Evolutionary conservation across 1,284 basidiomycete species (phyloP).

Genomic region (Irpex sp.): DNA sequence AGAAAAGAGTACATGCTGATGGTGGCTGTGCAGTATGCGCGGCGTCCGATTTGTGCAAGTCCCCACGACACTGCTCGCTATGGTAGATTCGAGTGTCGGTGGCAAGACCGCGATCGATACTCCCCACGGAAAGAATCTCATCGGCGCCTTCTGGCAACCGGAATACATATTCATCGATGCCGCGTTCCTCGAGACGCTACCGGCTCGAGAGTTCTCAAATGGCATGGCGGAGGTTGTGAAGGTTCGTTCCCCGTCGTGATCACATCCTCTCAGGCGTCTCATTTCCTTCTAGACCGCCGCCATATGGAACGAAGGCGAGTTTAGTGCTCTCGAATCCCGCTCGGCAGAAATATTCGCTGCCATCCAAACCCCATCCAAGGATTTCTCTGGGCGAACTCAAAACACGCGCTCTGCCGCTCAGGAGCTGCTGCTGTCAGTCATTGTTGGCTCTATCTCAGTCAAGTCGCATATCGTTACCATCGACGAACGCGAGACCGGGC

Average conservation of each 20-base stretch:
- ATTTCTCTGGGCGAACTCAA: slow-evolving; percentile 59
- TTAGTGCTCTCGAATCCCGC: slow-evolving; percentile 80
- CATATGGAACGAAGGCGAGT: slow-evolving; percentile 90
- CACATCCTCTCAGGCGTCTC: background rate
- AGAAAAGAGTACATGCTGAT: background rate
- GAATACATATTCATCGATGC: slow-evolving; percentile 97
- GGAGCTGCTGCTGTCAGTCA: slow-evolving; percentile 73
- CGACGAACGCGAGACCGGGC: slow-evolving; percentile 92
- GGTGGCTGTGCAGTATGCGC: slow-evolving; percentile 58
- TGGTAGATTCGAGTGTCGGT: slow-evolving; percentile 98
- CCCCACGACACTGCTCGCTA: slow-evolving; percentile 93
- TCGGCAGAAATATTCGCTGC: slow-evolving; percentile 83
- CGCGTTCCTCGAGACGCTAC: slow-evolving; percentile 92
- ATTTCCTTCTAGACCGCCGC: slow-evolving; percentile 74
- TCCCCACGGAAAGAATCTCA: slow-evolving; percentile 94
- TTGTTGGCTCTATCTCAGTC: slow-evolving; percentile 85
- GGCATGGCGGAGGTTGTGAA: slow-evolving; percentile 99
- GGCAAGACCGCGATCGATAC: slow-evolving; percentile 99
- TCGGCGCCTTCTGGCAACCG: slow-evolving; percentile 99
- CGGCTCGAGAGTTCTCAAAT: slow-evolving; percentile 91
- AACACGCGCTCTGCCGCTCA: slow-evolving; percentile 73
- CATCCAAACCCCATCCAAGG: slow-evolving; percentile 68
- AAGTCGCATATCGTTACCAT: slow-evolving; percentile 95
- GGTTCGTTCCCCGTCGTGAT: slow-evolving; percentile 39
- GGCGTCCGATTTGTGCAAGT: slow-evolving; percentile 94